Conservation (phyloP, 2,329 filamentous ascomycete species). For the Pseudogymnoascus sp. region DNA sequence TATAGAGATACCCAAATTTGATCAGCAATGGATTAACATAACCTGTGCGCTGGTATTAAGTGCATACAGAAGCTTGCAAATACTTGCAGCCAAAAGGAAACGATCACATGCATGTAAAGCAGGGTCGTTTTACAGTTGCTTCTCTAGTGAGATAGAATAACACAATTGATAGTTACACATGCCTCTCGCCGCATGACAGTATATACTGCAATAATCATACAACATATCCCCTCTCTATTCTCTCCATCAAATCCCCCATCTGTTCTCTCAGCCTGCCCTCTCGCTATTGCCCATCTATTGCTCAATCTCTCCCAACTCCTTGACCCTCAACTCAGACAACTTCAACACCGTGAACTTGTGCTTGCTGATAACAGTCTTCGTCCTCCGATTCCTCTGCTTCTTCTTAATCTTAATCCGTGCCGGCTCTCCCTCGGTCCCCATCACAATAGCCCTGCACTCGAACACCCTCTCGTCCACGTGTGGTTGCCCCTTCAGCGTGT, state of each 20-base stretch:
- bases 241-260: not conserved
- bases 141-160: not conserved
- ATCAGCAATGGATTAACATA: not conserved
- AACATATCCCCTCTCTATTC: not conserved
- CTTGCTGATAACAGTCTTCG: slow-evolving; percentile 78
- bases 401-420: slow-evolving; percentile 73
- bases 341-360: slow-evolving; percentile 79
- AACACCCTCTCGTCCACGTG: slow-evolving; percentile 80
- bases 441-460: slow-evolving; percentile 75
- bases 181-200: slow-evolving; percentile 1
- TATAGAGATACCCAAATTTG: slow-evolving; percentile 2
- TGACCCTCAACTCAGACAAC: slow-evolving; percentile 65
- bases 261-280: not conserved
- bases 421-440: slow-evolving; percentile 77
- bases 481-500: slow-evolving; percentile 75
- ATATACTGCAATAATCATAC: slow-evolving; percentile 8
- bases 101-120: not conserved
- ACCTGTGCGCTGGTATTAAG: not conserved
- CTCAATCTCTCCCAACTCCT: slow-evolving; percentile 36
- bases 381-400: slow-evolving; percentile 67
- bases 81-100: not conserved
- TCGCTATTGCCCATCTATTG: not conserved
- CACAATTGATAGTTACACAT: slow-evolving; percentile 9
- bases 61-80: not conserved
- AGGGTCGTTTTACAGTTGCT: not conserved